Conservation (phyloP, 169 alveolate genomes). For the Eimeria tenella region DNA sequence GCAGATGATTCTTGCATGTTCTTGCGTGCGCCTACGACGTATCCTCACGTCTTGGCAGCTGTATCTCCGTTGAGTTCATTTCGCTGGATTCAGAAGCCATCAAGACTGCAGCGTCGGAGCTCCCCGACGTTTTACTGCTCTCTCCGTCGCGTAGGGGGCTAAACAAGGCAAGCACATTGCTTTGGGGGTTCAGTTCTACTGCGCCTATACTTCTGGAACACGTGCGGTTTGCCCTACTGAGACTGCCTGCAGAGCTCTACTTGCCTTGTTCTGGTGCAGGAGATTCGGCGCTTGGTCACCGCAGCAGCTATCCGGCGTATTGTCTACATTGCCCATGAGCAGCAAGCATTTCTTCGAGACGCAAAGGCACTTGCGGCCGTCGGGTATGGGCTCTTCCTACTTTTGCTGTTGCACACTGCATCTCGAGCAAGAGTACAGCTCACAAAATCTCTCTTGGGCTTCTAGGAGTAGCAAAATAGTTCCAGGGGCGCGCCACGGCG, state of each 20-base stretch:
- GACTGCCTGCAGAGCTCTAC: no score
- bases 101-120: background rate
- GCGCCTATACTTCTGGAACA: background rate
- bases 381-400: constrained; percentile 2
- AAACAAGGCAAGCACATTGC: constrained; percentile 11
- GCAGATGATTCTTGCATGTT: no score
- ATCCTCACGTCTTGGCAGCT: background rate
- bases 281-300: constrained; percentile 37
- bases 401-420: background rate
- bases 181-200: background rate
- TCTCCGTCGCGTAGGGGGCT: constrained; percentile 60
- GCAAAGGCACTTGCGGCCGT: constrained; percentile 21
- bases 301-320: background rate
- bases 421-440: background rate
- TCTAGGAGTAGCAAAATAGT: no score
- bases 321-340: constrained; percentile 49
- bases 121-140: constrained; percentile 48
- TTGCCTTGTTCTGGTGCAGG: background rate
- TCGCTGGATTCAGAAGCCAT: background rate
- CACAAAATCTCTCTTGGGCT: no score
- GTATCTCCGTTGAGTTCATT: background rate
- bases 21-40: background rate
- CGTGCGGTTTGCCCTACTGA: no score
- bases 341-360: constrained; percentile 35
- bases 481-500: no score